These are phyloP conservation scores for Fusarium lateritium DNA, from an alignment of 2,329 filamentous ascomycete species.

Conservation along the genomic window DNA sequence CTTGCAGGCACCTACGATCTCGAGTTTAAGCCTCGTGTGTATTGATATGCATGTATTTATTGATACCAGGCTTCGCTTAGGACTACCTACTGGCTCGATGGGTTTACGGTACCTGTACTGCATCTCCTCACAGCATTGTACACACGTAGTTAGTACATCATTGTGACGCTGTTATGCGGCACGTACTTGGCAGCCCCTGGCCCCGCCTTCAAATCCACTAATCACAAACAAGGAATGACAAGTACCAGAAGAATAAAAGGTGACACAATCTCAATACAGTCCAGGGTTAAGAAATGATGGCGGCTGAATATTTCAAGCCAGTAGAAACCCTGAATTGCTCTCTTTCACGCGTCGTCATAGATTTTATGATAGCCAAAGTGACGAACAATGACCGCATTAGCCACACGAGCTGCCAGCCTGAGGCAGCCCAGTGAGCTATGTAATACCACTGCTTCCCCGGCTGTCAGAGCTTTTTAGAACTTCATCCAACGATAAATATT, in stretches of 20 bases:
- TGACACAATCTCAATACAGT: constrained; percentile 1
- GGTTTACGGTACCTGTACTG: no score
- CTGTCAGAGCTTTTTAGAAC: not conserved
- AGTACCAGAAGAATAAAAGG: not conserved
- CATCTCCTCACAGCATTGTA: no score
- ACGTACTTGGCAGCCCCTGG: not conserved
- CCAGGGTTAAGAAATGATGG: not conserved
- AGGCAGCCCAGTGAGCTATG: not conserved
- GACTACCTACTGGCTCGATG: no score
- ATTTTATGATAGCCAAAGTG: not conserved
- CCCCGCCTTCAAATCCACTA: not conserved
- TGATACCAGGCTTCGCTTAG: not conserved
- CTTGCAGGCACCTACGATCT: no score
- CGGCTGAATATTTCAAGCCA: not conserved
- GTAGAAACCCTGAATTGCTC: constrained; percentile 4
- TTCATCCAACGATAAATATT: not conserved
- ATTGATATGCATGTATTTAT: no score
- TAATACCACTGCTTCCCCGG: not conserved
- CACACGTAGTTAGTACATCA: not conserved
- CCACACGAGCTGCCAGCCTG: constrained; percentile 1
- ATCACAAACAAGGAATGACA: not conserved
- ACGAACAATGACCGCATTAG: constrained; percentile 27
- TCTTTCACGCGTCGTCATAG: constrained; percentile 15
- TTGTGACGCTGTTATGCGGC: not conserved
- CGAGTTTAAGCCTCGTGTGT: no score